Percentiles rank a stretch among this genome's conserved stretches.
Conservation (phyloP, 306 rosid species). For the Leucaena leucocephala region DNA sequence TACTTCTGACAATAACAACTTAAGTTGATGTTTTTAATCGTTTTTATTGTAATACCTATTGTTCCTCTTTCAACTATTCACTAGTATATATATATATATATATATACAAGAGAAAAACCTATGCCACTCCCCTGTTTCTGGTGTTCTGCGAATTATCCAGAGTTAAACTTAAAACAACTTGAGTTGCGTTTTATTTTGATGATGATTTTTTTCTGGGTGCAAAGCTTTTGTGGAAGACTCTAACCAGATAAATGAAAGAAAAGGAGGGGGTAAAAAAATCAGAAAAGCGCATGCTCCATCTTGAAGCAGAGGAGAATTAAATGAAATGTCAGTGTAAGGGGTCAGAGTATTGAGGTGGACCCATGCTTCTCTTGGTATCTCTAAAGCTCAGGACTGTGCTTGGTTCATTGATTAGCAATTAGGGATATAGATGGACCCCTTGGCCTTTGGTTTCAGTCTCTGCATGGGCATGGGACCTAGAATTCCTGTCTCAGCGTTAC, state of each 20-base stretch:
- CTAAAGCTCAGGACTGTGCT: constrained; percentile 18
- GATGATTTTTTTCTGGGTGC: constrained; percentile 5
- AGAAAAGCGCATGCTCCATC: constrained; percentile 46
- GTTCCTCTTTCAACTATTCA: not conserved
- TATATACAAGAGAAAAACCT: not conserved
- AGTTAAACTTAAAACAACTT: not conserved
- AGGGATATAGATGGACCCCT: not conserved
- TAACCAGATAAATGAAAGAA: constrained; percentile 31
- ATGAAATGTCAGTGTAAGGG: constrained; percentile 41
- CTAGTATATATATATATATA: not conserved
- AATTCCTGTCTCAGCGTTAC: constrained; percentile 39
- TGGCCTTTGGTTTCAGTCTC: not conserved
- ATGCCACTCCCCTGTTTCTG: not conserved
- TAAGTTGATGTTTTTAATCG: not conserved
- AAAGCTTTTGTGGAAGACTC: constrained; percentile 22
- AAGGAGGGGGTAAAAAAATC: not conserved
- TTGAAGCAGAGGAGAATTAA: constrained; percentile 41
- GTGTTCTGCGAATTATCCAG: not conserved
- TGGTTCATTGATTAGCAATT: constrained; percentile 32
- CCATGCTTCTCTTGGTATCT: constrained; percentile 36
- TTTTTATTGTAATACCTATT: not conserved
- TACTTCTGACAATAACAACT: not conserved
- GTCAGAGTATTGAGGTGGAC: constrained; percentile 34
- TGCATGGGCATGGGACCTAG: constrained; percentile 36
- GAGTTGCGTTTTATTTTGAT: not conserved